A percentile compares a stretch with the other conserved stretches of the same genome.
These are phyloP conservation scores for Coelastrella sp. DNA, from an alignment of 139 green algal genomes.

Conservation along the genomic window DNA sequence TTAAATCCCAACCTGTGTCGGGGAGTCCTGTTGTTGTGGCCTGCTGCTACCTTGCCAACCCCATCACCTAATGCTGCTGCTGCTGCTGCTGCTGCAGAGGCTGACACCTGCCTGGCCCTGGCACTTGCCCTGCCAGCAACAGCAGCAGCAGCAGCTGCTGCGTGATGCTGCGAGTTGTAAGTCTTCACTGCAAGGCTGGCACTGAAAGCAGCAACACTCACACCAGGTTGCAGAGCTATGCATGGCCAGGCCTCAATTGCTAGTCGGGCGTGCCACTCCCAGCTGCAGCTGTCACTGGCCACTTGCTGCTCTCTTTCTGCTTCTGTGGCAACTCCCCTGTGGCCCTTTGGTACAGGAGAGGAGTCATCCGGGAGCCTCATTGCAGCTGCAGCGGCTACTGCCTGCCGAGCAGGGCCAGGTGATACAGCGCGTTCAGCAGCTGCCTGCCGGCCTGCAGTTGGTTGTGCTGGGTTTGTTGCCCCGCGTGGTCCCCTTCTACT, in stretches of 20 bases:
- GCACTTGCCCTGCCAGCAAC: background rate
- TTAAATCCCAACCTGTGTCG: background rate
- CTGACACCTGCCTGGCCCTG: background rate
- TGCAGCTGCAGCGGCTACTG: conserved; percentile 7
- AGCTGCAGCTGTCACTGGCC: background rate
- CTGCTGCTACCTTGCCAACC: background rate
- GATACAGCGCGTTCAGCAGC: background rate
- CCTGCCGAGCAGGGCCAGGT: background rate
- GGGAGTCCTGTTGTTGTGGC: background rate
- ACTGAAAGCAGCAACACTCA: conserved; percentile 35
- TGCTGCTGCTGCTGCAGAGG: background rate
- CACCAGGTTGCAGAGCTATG: conserved; percentile 18
- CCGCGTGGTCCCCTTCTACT: background rate
- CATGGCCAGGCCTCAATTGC: conserved; percentile 32
- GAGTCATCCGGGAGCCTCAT: conserved; percentile 15
- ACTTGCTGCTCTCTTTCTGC: background rate
- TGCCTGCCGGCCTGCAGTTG: background rate
- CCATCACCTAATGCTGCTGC: background rate
- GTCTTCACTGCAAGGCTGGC: conserved; percentile 23
- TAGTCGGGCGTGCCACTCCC: conserved; percentile 19
- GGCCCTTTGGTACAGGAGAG: background rate
- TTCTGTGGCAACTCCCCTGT: background rate
- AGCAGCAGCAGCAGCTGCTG: background rate
- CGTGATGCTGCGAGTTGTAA: background rate
- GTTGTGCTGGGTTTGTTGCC: background rate